phyloP scores from a whole-genome alignment of 352 stramenopile genomes.

The Globisporangium yorkense region DNA sequence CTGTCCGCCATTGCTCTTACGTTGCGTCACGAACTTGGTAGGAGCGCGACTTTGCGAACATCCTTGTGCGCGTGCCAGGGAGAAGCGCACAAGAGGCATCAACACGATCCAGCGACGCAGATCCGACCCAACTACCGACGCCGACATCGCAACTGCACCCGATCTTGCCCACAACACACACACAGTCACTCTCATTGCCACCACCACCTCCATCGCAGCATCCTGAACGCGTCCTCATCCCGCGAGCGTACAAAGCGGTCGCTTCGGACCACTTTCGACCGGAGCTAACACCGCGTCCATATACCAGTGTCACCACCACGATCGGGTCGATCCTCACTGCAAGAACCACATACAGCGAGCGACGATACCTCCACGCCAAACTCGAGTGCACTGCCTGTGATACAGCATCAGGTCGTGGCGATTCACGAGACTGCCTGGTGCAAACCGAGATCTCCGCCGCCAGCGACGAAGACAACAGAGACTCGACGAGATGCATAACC shows the following conservation, averaged over 20 bases:
- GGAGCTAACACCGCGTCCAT: slow-evolving; percentile 25
- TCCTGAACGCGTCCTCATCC: slow-evolving; percentile 21
- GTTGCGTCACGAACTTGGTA: slow-evolving; percentile 1
- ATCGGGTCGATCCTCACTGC: slow-evolving; percentile 27
- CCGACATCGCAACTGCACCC: neutral
- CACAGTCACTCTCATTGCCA: slow-evolving; percentile 1
- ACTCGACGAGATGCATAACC: neutral
- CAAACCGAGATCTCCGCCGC: slow-evolving; percentile 12
- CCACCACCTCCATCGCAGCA: slow-evolving; percentile 1
- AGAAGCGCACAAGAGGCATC: neutral
- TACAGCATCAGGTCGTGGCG: neutral
- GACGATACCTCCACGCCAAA: slow-evolving; percentile 12
- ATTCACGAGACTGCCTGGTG: slow-evolving; percentile 6
- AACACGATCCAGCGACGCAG: neutral
- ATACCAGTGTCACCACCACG: slow-evolving; percentile 25
- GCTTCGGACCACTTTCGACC: slow-evolving; percentile 38
- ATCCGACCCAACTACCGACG: too few relatives aligned
- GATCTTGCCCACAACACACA: neutral
- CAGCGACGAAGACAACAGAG: neutral
- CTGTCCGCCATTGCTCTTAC: neutral
- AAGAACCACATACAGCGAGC: slow-evolving; percentile 18
- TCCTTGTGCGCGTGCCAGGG: slow-evolving; percentile 17
- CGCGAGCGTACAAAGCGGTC: slow-evolving; percentile 25
- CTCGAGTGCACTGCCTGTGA: slow-evolving; percentile 6
- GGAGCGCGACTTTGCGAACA: slow-evolving; percentile 27